Base-by-base conservation (phyloP, 176 grass and related monocot species). In the Carex kokanica region DNA sequence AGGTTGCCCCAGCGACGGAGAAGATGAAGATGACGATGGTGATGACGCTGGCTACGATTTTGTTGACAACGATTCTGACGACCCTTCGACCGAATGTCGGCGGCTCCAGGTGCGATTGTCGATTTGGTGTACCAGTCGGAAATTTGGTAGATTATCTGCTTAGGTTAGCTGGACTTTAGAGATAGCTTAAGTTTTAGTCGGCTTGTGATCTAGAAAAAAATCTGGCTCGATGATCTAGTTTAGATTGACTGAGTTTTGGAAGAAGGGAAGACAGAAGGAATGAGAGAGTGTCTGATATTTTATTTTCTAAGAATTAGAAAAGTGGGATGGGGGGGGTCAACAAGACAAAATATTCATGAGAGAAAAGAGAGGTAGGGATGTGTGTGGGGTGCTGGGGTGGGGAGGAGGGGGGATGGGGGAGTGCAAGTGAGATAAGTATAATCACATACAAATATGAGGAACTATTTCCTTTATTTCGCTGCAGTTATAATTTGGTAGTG, bases 1-100 rank as follows among this genome's bases (percentile, higher is more conserved):
- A 61, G 93, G 92, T 74, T 89, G 96, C 74, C 86, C 93, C 13
- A 93, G 86, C 29, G 79, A 88, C 65, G 93, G 84, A 45, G 94
- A 93, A 78, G 97, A 99, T 31, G 97, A 95, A 55, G 90, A 91
- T 13, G 97, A 99, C 62, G 96, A 81, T 25, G 95, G 92, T 55
- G 93, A 91, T 41, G 97, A 99, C 60, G 96, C 79, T 14, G 95
- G 94, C 34, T 99, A 93, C 81, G 93, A 99, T 92, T 99, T 99
- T 63, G 97, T 92, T 21, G 97, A 99, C 75, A 94, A 90, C 86
- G 89, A 93, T 68, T 92, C 92, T 9, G 97, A 99, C 83, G 93
- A 93, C 64, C 87, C 93, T 15, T 23, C 43, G 60, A 84, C 68
- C 11, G 97, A n/a, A 93, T 73, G 80, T 88, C 92, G 85, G 52